Percentiles rank a stretch among this genome's conserved stretches.
Conservation (phyloP, 768 basidiomycete species). For the Trametes cubensis region DNA sequence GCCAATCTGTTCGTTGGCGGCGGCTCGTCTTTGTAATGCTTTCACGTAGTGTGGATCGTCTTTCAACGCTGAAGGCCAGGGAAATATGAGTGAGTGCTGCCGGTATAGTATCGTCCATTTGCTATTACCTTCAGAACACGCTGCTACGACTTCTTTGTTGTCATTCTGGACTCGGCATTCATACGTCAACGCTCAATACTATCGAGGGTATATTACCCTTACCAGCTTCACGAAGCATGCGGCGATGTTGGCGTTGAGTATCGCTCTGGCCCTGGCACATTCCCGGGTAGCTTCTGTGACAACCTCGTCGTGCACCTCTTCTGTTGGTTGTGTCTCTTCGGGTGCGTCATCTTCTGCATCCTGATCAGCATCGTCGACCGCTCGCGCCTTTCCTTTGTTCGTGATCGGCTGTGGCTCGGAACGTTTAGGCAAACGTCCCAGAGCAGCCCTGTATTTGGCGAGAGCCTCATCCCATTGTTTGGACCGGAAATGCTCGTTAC, state of each 20-base stretch:
- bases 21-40: constrained; percentile 85
- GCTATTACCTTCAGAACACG: constrained; percentile 72
- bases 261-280: constrained; percentile 62
- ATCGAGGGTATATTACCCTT: constrained; percentile 28
- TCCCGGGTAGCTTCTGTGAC: constrained; percentile 45
- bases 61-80: constrained; percentile 61
- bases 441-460: constrained; percentile 65
- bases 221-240: constrained; percentile 85
- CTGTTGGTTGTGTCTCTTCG: constrained; percentile 26
- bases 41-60: constrained; percentile 88
- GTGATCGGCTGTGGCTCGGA: constrained; percentile 6
- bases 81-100: constrained; percentile 5
- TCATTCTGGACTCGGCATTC: constrained; percentile 54
- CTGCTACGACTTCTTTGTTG: constrained; percentile 76
- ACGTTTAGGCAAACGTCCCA: constrained; percentile 65
- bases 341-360: constrained; percentile 25
- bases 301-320: constrained; percentile 23
- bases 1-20: constrained; percentile 76
- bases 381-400: constrained; percentile 25
- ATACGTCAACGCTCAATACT: neutral
- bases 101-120: neutral
- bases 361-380: constrained; percentile 20
- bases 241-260: constrained; percentile 85
- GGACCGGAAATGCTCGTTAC: constrained; percentile 73
- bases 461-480: constrained; percentile 72